Base-by-base conservation (phyloP, 495 filamentous ascomycete genomes). In the Aspergillus carlsbadensis region DNA sequence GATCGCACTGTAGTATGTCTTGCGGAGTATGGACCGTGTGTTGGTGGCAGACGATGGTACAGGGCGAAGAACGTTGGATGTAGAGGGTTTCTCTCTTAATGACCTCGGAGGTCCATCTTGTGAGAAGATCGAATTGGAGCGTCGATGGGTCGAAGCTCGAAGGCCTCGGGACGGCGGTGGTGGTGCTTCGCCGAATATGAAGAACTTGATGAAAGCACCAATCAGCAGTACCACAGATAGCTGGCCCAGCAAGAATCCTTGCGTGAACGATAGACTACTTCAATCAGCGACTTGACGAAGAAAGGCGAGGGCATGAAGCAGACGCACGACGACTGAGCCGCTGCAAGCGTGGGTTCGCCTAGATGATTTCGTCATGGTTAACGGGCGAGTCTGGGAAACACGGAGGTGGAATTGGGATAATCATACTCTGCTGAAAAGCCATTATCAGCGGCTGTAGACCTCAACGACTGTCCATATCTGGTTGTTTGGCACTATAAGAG, bases 151-250 rank as follows among this genome's bases (percentile, higher is more conserved):
- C 78, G 84, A 71, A 81, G 84, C 59, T 80, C 86, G 57, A 43
- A 88, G 81, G 21, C 88, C 87, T 45, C 87, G 85, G 29, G 87
- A 85, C 41, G 94, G 92, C 37, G 91, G 82, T 1, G 87, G 88
- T 0, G 93, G 91, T 24, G 90, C 82, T 65, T 98, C 93, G 64
- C 94, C 94, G 64, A 98, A 98, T 71, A 98, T 96, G 84, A 98
- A 98, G 83, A 96, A 98, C 72, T 96, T 96, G 72, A 98, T 98
- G 77, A 98, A 98, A 60, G 87, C 87, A 46, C 90, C 90, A 56
- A 98, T 84, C 52, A 98, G 75, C 24, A 98, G 77, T 4, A 96
- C 87, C 26, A 98, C 86, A 29, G 91, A 94, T 54, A 98, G 79
- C 70, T 98, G 94, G 43, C 94, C 94, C 45, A 97, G 79, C 57